Conservation (phyloP, 345 rosid species). For the Eucalyptus pauciflora region DNA sequence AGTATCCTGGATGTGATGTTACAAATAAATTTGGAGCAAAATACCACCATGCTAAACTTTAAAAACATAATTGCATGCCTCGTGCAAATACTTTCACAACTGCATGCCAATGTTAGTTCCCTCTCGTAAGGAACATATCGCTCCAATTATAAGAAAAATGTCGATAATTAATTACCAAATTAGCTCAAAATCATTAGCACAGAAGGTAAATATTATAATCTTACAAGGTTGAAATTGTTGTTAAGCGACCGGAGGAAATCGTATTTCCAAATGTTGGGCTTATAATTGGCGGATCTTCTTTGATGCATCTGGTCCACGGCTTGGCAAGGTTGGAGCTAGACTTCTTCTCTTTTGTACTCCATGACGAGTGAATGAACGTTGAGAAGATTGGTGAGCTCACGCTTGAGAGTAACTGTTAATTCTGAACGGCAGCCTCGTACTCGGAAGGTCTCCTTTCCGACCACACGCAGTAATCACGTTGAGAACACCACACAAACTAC, state of each 20-base stretch:
- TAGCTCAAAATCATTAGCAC: not conserved
- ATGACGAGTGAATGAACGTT: not conserved
- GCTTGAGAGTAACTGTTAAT: not conserved
- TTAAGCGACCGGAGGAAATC: conserved; percentile 27
- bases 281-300: conserved; percentile 33
- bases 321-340: not conserved
- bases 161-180: not conserved
- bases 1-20: not conserved
- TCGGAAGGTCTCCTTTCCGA: not conserved
- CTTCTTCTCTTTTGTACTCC: not conserved
- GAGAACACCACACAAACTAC: not conserved
- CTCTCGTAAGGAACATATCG: not conserved
- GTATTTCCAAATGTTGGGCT: conserved; percentile 37
- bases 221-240: conserved; percentile 12
- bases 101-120: not conserved
- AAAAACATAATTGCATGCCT: not conserved
- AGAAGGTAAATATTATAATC: not conserved
- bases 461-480: not conserved
- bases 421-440: not conserved
- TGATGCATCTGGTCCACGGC: not conserved
- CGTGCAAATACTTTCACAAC: not conserved
- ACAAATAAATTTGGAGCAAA: not conserved
- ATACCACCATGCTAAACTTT: not conserved
- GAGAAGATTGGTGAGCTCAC: not conserved
- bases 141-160: not conserved